Evolutionary conservation across 2,329 filamentous ascomycete genomes (phyloP).

Genomic region (Colletotrichum godetiae): DNA sequence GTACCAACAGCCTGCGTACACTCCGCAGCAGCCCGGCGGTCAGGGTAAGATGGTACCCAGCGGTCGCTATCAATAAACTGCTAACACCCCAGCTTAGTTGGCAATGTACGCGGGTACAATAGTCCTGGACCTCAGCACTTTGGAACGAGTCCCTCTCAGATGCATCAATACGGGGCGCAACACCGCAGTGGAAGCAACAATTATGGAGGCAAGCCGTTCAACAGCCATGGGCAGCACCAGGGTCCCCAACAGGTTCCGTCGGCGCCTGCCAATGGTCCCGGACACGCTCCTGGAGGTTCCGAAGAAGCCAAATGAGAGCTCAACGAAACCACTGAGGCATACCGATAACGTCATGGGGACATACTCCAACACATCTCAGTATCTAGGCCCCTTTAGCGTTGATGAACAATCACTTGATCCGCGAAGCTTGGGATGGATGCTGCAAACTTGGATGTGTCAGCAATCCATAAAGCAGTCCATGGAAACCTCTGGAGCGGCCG

Average conservation of each 20-base stretch:
- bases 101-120: conserved; percentile 70
- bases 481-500: not conserved
- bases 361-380: not conserved
- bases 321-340: conserved; percentile 21
- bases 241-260: conserved; percentile 54
- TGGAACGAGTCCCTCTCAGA: conserved; percentile 73
- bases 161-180: conserved; percentile 70
- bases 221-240: conserved; percentile 47
- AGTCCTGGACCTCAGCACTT: conserved; percentile 71
- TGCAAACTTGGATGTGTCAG: not conserved
- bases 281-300: conserved; percentile 49
- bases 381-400: conserved; percentile 9
- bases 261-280: conserved; percentile 46
- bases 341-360: conserved; percentile 8
- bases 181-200: conserved; percentile 69
- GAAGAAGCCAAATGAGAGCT: conserved; percentile 57
- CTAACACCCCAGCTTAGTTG: conserved; percentile 63
- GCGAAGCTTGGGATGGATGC: conserved; percentile 2
- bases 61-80: conserved; percentile 37
- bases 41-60: conserved; percentile 70
- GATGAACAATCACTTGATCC: not conserved
- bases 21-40: conserved; percentile 72
- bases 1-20: conserved; percentile 80
- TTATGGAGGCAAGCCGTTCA: conserved; percentile 62
- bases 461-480: not conserved